Evolutionary conservation across 1,284 basidiomycete genomes (phyloP), one percentile per base, ranked within the genome.

Genomic region (Cutaneotrichosporon daszewskae): DNA sequence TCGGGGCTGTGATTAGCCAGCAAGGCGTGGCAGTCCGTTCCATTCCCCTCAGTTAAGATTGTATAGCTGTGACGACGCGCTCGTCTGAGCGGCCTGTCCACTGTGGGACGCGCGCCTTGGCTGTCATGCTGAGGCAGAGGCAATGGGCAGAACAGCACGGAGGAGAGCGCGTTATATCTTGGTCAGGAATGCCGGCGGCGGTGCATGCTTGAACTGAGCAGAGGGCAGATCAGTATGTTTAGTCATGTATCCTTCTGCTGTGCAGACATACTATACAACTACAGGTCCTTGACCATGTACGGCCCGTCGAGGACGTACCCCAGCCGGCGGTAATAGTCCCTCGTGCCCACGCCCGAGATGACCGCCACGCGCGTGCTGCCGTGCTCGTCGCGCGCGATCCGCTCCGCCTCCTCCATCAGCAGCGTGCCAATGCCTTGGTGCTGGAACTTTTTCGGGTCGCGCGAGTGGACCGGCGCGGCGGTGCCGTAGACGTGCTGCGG

Each of bases 331-430:
- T 96, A 95, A 69, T 96, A 96, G 66, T 92, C 91, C 58, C 88
- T 79, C 19, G 89, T 97, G 19, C 92, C 91, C 40, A 96, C 89
- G 54, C 87, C 85, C 22, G 91, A 92, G 57, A 99, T 98, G 50
- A 99, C 95, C 14, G 88, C 95, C 27, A 99, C 73, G 72, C 68
- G 51, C 4, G 67, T 66, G 67, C 89, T 95, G 2, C 88, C 92
- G 67, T 98, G 95, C 66, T 98, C 95, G 60, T 97, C 94, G 52
- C 84, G 76, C n/a, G 95, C 91, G 72, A 99, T 98, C 52, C 90
- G 78, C 71, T 98, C 95, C 1, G 95, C 95, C 74, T 98, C 94
- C 69, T 99, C 95, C 95, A 99, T 99, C 48, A 99, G 74, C 49
- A 98, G 68, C 20, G 91, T 97, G 17, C 95, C 95, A 65, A 98